Conservation (phyloP, 225 moss, liverwort and hornwort genomes). For the Lunularia cruciata region DNA sequence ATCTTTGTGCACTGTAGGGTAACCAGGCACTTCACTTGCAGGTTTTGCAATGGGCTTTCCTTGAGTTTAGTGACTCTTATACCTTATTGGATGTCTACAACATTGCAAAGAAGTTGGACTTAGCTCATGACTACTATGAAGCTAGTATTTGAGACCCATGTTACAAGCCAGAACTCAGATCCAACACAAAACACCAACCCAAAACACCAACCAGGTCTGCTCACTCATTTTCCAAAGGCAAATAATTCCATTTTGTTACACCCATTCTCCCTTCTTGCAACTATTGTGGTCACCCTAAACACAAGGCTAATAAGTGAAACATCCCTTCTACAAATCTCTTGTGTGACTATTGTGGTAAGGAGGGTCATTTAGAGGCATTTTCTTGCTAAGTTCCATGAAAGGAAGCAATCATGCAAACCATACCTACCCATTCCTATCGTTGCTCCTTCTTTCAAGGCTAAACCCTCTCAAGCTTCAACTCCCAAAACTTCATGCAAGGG, state of each 20-base stretch:
- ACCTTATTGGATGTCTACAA: constrained; percentile 11
- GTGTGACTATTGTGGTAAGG: background rate
- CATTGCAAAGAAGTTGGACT: background rate
- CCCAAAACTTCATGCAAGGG: background rate
- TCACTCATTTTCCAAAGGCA: too few species aligned
- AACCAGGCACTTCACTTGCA: background rate
- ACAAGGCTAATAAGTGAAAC: background rate
- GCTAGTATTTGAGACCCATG: background rate
- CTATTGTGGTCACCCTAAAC: background rate
- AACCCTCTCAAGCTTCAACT: background rate
- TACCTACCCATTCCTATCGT: background rate
- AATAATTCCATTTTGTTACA: background rate
- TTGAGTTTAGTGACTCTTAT: background rate
- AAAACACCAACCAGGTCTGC: too few species aligned
- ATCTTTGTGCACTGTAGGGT: background rate
- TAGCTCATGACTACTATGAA: constrained; percentile 5
- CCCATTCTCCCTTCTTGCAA: too few species aligned
- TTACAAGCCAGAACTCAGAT: background rate
- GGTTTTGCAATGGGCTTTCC: constrained; percentile 9
- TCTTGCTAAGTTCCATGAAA: background rate
- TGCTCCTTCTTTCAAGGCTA: background rate
- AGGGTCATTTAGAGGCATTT: background rate
- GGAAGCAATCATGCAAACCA: background rate
- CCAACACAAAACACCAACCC: background rate
- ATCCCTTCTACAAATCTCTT: background rate